Base-by-base conservation (phyloP, 495 filamentous ascomycete genomes). In the Penicillium riverlandense region DNA sequence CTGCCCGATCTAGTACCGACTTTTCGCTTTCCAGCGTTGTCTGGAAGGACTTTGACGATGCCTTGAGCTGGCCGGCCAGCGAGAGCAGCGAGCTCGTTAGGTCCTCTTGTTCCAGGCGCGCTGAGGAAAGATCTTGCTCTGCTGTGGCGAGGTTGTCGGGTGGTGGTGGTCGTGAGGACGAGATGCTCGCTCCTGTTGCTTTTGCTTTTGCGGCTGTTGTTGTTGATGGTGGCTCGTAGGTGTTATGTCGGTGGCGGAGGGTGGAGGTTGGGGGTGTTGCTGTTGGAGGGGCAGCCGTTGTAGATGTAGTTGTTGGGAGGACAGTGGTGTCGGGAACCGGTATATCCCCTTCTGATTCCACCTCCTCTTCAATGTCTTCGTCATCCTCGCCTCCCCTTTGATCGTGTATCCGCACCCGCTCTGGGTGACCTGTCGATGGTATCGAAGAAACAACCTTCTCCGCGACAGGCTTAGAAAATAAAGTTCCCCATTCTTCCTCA, bases 21-120 rank as follows among this genome's bases (percentile, higher is more conserved):
- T 81, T 76, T 56, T 96, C 91, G 27, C 77, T 70, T 30, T 86
- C 83, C 5, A 98, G 71, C 12, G 80, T 77, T 0, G 71, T 56
- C 33, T 81, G 73, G 65, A 96, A 90, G 6, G 79, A 70, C 11
- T 83, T 61, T 2, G 86, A 83, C 2, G 81, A 85, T 13, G 74
- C 62, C 62, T 95, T 96, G 7, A 98, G 78, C 45, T 85, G 77
- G 11, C 72, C 69, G 4, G 91, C 92, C 52, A 96, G 83, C 6
- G 69, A 53, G 8, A 95, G 71, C 34, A 98, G 83, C 7, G 85
- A 89, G 35, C 69, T 69, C 1, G 92, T 92, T 0, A 98, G 75
- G n/a, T 75, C 68, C 59, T 95, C 88, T 62, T 96, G 90, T 63
- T 95, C 88, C 31, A 65, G 63, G 41, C 88, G 83, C 48, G 94